Conservation (phyloP, 805 yeast genomes). For the Torulaspora quercuum region DNA sequence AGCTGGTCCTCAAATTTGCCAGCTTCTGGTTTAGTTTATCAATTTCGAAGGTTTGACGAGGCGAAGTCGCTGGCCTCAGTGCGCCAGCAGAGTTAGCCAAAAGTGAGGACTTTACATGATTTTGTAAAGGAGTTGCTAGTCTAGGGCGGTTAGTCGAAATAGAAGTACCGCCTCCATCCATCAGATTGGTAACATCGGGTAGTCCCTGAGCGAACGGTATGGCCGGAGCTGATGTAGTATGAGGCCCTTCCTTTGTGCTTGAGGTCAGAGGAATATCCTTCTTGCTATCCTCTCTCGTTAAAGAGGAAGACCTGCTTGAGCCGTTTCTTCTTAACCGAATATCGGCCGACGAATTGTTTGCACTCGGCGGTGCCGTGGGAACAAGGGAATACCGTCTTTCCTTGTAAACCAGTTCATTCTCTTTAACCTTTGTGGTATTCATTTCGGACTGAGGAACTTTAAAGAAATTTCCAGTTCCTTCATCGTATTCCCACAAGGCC, state of each 20-base stretch:
- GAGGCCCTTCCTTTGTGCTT: slow-evolving; percentile 2
- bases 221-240: slow-evolving; percentile 7
- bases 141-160: slow-evolving; percentile 17
- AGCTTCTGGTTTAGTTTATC: slow-evolving; percentile 36
- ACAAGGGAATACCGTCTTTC: slow-evolving; percentile 71
- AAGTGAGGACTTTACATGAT: slow-evolving; percentile 13
- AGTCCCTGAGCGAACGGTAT: slow-evolving; percentile 8
- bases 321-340: slow-evolving; percentile 16
- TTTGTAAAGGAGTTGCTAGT: slow-evolving; percentile 8
- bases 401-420: slow-evolving; percentile 64
- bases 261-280: not conserved
- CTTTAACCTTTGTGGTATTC: slow-evolving; percentile 53
- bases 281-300: slow-evolving; percentile 5
- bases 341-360: slow-evolving; percentile 21
- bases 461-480: slow-evolving; percentile 68
- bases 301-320: slow-evolving; percentile 11
- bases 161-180: slow-evolving; percentile 20
- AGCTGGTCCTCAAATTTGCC: slow-evolving; percentile 21
- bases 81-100: slow-evolving; percentile 8
- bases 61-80: slow-evolving; percentile 11
- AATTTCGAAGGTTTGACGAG: slow-evolving; percentile 24
- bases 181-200: slow-evolving; percentile 7
- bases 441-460: slow-evolving; percentile 50
- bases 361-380: slow-evolving; percentile 62
- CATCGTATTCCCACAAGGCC: slow-evolving; percentile 84